Evolutionary conservation across 768 basidiomycete species (phyloP), one percentile per base, ranked within the genome.

Genomic region (Floccularia luteovirens): DNA sequence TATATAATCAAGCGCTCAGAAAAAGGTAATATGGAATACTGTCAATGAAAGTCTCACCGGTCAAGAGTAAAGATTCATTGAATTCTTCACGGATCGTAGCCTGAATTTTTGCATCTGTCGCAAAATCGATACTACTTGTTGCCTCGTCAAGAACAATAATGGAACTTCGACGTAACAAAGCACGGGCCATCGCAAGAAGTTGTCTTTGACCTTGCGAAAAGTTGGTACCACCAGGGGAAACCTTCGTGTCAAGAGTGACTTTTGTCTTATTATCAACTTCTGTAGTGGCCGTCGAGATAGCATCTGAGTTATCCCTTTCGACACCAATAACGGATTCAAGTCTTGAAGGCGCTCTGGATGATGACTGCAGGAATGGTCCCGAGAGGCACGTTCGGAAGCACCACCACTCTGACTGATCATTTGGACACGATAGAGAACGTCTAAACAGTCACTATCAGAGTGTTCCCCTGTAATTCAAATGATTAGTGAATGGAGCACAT

Each of bases 151-250:
- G 63, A 12, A 90, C 74, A 37, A 90, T 79, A 47, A 90, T 76
- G 10, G 79, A 62, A 51, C 79, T 86, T 5, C 75, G 71, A 13
- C 85, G 66, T 22, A 90, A 64, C 16, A 90, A 63, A 0, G 89
- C 87, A 4, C 89, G 73, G 0, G 88, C 89, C 82, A 90, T 83
- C 1, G 87, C 82, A 39, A 91, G 84, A 12, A 90, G 63, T 51
- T 97, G 92, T 7, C 90, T 60, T 54, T 97, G 91, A 7, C 93
- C 92, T 43, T 91, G 88, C 1, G 88, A 92, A 59, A 96, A 93
- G 63, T 96, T 94, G 22, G 79, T 70, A 0, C 91, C 91, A 0
- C 90, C 90, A 1, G 87, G 71, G 0, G 88, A 88, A 6, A 94
- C 83, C 44, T 83, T 78, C 0, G 83, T 87, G 14, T 87, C 78